A percentile compares a stretch with the other conserved stretches of the same genome.
phyloP scores from a whole-genome alignment of 2,329 filamentous ascomycete species.

The Monosporascus cannonballus region DNA sequence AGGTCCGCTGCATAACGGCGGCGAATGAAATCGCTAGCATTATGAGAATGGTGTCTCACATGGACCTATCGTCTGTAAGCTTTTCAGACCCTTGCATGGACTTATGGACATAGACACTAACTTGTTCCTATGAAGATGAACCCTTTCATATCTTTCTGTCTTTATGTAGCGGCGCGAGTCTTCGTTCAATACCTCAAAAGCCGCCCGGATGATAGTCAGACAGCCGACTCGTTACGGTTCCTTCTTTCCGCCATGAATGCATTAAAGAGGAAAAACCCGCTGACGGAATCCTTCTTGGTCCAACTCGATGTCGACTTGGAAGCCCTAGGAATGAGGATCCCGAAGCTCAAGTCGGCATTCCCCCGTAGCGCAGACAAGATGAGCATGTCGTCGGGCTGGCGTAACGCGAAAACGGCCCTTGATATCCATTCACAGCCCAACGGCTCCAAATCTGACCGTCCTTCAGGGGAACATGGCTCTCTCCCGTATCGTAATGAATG shows the following conservation, averaged over 20 bases:
- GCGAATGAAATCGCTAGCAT: constrained; percentile 91
- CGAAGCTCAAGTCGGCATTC: constrained; percentile 49
- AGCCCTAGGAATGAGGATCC: constrained; percentile 57
- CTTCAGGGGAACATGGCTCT: constrained; percentile 26
- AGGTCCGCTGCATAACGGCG: constrained; percentile 85
- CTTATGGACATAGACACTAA: not conserved
- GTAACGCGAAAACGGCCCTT: too few relatives aligned
- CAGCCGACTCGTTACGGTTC: constrained; percentile 78
- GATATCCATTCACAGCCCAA: constrained; percentile 1
- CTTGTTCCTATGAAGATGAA: constrained; percentile 62
- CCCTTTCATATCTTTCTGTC: constrained; percentile 88
- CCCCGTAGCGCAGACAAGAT: constrained; percentile 47
- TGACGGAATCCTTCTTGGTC: constrained; percentile 91
- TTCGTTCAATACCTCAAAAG: constrained; percentile 97
- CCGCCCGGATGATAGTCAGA: constrained; percentile 75
- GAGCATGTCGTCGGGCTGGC: constrained; percentile 23
- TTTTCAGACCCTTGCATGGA: constrained; percentile 6
- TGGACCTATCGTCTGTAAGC: constrained; percentile 75
- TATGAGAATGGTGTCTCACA: constrained; percentile 90
- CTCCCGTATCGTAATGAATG: constrained; percentile 39
- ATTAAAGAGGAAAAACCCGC: constrained; percentile 77
- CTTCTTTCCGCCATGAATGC: constrained; percentile 86
- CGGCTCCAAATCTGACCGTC: not conserved
- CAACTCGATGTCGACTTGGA: constrained; percentile 91
- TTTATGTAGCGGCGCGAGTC: constrained; percentile 92